Base-by-base conservation (phyloP, 1,284 basidiomycete species). In the Malassezia equina region DNA sequence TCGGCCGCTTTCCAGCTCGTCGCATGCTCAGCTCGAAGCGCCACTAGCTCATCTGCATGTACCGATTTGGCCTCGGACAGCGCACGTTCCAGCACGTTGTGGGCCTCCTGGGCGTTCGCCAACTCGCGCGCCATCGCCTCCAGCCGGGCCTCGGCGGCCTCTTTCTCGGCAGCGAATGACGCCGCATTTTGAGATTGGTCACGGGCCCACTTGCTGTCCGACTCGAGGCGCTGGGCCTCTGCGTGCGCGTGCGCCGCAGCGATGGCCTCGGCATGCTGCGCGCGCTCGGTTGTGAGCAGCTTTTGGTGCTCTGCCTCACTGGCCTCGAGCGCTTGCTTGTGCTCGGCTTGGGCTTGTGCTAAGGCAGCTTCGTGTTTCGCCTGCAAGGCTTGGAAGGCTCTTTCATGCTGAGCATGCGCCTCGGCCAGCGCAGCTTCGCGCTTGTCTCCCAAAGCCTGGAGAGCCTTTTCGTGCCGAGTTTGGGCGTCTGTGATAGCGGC, bases 1-100 rank as follows among this genome's bases (percentile, higher is more conserved):
- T 60, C 55, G n/a, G 63, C 50, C 47, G 61, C 59, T 11, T 51
- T 55, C 19, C 66, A 31, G 2, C 48, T 44, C 2, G 33, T 41
- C n/a, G 49, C 47, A 21, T 65, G 61, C 25, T 29, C 28, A 5
- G 28, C 31, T 5, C 45, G 21, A 7, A 33, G 27, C 3, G 27
- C 32, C 28, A 17, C 19, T n/a, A 42, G 24, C 21, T 13, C 45
- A 12, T 31, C 47, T 15, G 45, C 32, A 27, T 47, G 45, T 31
- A 24, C 24, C 24, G 41, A 4, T 17, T 4, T 6, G 3, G 41
- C 41, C 7, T 19, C 24, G 41, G 24, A 23, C 13, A 31, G 32
- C n/a, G 46, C 32, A 24, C 28, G 47, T 11, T 29, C 43, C 12
- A 44, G 13, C 8, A 8, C 12, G 6, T 28, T 21, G 33, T 52